These are phyloP conservation scores for Rutidosis leptorrhynchoides DNA, from an alignment of 129 eudicot species.

Conservation along the genomic window DNA sequence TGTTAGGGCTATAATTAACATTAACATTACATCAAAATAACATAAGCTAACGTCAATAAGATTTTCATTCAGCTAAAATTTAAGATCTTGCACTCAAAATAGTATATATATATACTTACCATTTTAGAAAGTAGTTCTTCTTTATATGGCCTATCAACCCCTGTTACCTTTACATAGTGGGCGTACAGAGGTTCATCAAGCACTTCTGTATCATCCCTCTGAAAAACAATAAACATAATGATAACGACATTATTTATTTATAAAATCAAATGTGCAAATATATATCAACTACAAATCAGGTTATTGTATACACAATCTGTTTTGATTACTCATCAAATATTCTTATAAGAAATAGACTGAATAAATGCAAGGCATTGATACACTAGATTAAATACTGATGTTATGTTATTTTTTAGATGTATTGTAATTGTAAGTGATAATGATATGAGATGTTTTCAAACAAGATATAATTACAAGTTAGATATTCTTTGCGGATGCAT, in stretches of 20 bases:
- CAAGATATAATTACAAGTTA: too few relatives aligned
- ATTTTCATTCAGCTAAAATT: not conserved
- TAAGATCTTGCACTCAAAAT: not conserved
- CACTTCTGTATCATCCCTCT: slow-evolving; percentile 91
- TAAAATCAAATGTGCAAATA: not conserved
- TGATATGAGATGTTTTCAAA: too few relatives aligned
- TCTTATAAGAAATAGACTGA: too few relatives aligned
- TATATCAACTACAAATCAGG: not conserved
- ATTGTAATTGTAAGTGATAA: too few relatives aligned
- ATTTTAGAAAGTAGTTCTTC: slow-evolving; percentile 64
- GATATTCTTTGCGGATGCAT: too few relatives aligned
- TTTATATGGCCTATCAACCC: slow-evolving; percentile 68
- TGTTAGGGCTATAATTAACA: too few relatives aligned
- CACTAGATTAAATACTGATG: not conserved
- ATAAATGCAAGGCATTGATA: not conserved
- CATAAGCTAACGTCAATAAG: not conserved
- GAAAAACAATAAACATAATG: slow-evolving; percentile 15
- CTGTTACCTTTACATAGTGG: slow-evolving; percentile 63
- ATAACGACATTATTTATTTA: not conserved
- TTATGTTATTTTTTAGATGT: too few relatives aligned
- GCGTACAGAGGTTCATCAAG: slow-evolving; percentile 89
- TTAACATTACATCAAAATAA: too few relatives aligned
- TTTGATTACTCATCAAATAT: not conserved
- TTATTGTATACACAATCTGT: not conserved
- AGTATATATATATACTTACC: slow-evolving; percentile 34